A percentile compares a stretch with the other conserved stretches of the same genome.
Evolutionary conservation across 2,329 filamentous ascomycete genomes (phyloP).

Genomic region (Decorospora gaudefroyi): DNA sequence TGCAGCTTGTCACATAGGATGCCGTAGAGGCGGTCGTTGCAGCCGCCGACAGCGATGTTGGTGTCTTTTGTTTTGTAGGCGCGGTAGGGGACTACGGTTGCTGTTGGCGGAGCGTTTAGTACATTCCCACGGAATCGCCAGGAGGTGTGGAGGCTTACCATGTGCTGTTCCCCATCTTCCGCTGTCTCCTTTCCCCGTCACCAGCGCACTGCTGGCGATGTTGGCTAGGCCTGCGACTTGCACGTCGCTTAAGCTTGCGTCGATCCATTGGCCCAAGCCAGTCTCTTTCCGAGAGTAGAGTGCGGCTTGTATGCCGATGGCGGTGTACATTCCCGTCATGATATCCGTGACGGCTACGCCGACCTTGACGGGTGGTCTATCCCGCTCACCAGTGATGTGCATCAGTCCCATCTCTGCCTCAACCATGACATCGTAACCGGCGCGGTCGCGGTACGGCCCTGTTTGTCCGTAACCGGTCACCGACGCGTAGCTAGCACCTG

Average conservation of each 20-base stretch:
- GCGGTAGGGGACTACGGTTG: conserved; percentile 92
- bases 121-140: no score
- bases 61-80: conserved; percentile 70
- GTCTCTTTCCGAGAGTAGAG: conserved; percentile 75
- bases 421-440: conserved; percentile 99
- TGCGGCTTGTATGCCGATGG: conserved; percentile 91
- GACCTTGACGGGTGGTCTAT: conserved; percentile 92
- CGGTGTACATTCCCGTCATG: conserved; percentile 91
- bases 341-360: conserved; percentile 97
- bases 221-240: conserved; percentile 92
- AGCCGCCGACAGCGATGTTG: conserved; percentile 65
- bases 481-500: conserved; percentile 94
- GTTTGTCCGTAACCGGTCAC: conserved; percentile 97
- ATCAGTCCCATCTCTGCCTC: conserved; percentile 97
- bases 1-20: conserved; percentile 62
- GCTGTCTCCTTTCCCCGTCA: conserved; percentile 82
- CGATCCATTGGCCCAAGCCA: conserved; percentile 86
- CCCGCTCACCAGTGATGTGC: conserved; percentile 91
- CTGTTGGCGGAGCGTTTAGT: conserved; percentile 47
- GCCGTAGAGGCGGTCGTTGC: conserved; percentile 65
- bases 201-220: conserved; percentile 85
- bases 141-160: no score
- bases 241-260: conserved; percentile 87
- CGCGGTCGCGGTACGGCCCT: conserved; percentile 81
- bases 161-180: conserved; percentile 96